A percentile compares a stretch with the other conserved stretches of the same genome.
Conservation (phyloP, 23 red algal species). For the Cyanidium caldarium region DNA sequence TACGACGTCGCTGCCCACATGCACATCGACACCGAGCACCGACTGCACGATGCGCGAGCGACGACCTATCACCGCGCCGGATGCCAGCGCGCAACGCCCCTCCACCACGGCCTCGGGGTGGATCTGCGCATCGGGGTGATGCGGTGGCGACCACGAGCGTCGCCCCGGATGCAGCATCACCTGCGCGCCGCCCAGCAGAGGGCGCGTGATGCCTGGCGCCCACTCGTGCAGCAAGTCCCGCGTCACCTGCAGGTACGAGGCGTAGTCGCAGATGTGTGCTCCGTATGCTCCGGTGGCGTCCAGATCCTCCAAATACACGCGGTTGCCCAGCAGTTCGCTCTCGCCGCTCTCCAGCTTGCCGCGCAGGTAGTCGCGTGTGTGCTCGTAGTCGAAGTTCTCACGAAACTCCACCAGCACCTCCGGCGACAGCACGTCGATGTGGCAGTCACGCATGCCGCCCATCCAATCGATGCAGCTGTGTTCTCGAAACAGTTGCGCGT, state of each 20-base stretch:
- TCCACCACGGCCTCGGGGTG: background rate
- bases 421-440: constrained; percentile 52
- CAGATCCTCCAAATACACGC: constrained; percentile 32
- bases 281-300: background rate
- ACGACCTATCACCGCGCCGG: background rate
- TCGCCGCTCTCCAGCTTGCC: constrained; percentile 55
- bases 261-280: constrained; percentile 10
- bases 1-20: background rate
- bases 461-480: constrained; percentile 11
- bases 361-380: constrained; percentile 45
- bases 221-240: constrained; percentile 13
- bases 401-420: constrained; percentile 64
- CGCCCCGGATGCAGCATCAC: background rate
- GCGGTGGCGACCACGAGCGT: constrained; percentile 16
- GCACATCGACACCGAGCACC: constrained; percentile 2
- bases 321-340: constrained; percentile 58
- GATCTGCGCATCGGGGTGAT: constrained; percentile 9
- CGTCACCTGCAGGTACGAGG: background rate
- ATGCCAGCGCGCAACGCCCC: background rate
- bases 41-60: background rate
- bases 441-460: constrained; percentile 26
- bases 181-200: background rate
- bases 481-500: constrained; percentile 3
- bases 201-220: too few species aligned
- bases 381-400: constrained; percentile 79